Conservation (phyloP, 169 alveolate genomes). For the Perkinsus chesapeaki region DNA sequence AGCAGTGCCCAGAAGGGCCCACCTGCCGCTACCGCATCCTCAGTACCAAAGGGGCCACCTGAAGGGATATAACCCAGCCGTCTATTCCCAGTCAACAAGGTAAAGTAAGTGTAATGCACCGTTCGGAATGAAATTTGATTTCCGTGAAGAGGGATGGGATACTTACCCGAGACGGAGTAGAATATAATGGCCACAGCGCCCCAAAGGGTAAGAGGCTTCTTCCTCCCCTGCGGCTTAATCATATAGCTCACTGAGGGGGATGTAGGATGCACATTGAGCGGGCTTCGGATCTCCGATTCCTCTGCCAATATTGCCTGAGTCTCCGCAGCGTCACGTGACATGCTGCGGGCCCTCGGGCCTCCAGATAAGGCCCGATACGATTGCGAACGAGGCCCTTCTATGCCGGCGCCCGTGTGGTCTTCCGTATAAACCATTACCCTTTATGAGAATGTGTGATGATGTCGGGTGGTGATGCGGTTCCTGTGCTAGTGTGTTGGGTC, state of each 20-base stretch:
- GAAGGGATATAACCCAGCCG: neutral
- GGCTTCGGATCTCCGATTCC: neutral
- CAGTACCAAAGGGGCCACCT: neutral
- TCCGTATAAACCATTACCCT: no score
- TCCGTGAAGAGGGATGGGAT: no score
- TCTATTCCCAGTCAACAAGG: no score
- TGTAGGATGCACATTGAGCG: neutral
- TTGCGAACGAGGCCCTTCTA: no score
- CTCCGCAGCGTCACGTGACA: neutral
- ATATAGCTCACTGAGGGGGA: constrained; percentile 1
- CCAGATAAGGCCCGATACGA: neutral
- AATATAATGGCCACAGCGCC: neutral
- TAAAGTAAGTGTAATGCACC: no score
- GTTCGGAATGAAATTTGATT: no score
- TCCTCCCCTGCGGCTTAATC: neutral
- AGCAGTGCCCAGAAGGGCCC: neutral
- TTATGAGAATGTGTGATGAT: no score
- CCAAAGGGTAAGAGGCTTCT: neutral
- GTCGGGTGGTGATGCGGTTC: no score
- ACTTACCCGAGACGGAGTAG: neutral
- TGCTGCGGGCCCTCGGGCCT: neutral
- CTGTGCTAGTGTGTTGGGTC: no score
- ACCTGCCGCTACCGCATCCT: neutral
- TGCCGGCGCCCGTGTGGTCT: no score
- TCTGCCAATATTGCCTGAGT: neutral